These are phyloP conservation scores for Zostera marina DNA, from an alignment of 116 monocot species.

Conservation along the genomic window DNA sequence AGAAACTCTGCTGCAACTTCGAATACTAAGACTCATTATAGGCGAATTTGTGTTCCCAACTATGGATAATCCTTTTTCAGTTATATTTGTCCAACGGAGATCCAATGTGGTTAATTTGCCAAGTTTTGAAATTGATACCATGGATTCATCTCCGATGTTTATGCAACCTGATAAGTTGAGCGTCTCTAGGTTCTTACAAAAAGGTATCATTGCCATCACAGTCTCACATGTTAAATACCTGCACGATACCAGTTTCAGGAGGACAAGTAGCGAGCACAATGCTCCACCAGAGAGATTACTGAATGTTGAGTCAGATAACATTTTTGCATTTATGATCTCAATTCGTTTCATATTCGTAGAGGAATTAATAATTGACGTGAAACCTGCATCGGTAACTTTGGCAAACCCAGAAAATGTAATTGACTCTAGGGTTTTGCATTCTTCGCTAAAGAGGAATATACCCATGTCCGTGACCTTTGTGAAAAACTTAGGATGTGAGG, in stretches of 20 bases:
- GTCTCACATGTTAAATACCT: slow-evolving; percentile 50
- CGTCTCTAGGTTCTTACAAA: slow-evolving; percentile 35
- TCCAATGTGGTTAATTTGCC: slow-evolving; percentile 44
- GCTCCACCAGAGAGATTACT: slow-evolving; percentile 26
- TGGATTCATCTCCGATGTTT: slow-evolving; percentile 53
- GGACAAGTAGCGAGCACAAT: slow-evolving; percentile 11
- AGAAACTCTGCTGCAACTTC: slow-evolving; percentile 50
- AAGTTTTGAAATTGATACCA: slow-evolving; percentile 50
- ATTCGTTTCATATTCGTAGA: slow-evolving; percentile 44
- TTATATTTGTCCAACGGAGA: slow-evolving; percentile 51
- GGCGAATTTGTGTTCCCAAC: slow-evolving; percentile 41
- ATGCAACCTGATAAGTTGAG: slow-evolving; percentile 60
- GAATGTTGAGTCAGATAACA: slow-evolving; percentile 68
- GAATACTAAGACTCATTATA: slow-evolving; percentile 36
- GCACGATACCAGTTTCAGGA: slow-evolving; percentile 62
- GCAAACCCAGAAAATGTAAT: slow-evolving; percentile 71
- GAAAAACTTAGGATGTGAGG: slow-evolving; percentile 19
- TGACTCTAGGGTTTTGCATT: slow-evolving; percentile 43
- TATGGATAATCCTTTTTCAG: slow-evolving; percentile 37
- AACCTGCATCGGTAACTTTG: slow-evolving; percentile 86
- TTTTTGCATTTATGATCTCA: slow-evolving; percentile 45
- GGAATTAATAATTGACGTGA: slow-evolving; percentile 42
- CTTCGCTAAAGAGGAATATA: slow-evolving; percentile 45
- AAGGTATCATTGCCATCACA: slow-evolving; percentile 24
- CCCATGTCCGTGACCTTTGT: slow-evolving; percentile 65